These are phyloP conservation scores for Cenchrus purpureus DNA, from an alignment of 176 grass and related monocot genomes.

Conservation along the genomic window DNA sequence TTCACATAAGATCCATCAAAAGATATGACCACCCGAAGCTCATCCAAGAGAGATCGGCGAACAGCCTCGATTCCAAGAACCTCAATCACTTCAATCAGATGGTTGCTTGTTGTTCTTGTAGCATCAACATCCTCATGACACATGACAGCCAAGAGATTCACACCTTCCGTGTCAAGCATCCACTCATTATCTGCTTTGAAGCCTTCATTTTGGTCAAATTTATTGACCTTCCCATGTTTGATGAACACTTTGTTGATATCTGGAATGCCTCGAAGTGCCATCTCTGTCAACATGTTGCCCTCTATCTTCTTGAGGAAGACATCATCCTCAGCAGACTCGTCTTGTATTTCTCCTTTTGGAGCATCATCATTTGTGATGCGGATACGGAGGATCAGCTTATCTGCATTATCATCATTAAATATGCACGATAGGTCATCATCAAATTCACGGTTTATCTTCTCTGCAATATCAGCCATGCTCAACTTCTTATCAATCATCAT, in stretches of 20 bases:
- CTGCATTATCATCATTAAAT: constrained; percentile 99
- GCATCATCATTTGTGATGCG: constrained; percentile 97
- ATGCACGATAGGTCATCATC: constrained; percentile 95
- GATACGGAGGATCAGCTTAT: constrained; percentile 98
- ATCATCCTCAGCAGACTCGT: constrained; percentile 95
- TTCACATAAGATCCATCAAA: constrained; percentile 99
- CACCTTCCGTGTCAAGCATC: constrained; percentile 99
- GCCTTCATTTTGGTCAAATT: constrained; percentile 74
- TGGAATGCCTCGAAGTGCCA: constrained; percentile 97
- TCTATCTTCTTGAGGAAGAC: constrained; percentile 95
- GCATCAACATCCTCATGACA: constrained; percentile 97
- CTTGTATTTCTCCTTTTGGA: constrained; percentile 91
- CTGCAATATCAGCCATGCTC: constrained; percentile 97
- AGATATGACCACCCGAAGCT: constrained; percentile 95
- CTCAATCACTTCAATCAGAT: constrained; percentile 97
- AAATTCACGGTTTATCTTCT: constrained; percentile 97
- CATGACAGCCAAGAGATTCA: constrained; percentile 95
- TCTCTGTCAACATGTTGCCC: constrained; percentile 97
- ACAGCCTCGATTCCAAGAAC: constrained; percentile 98
- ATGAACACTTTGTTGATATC: constrained; percentile 99
- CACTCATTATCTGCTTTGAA: constrained; percentile 85
- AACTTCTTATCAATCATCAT: constrained; percentile 99
- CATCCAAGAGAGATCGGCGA: constrained; percentile 77
- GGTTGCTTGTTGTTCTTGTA: constrained; percentile 94
- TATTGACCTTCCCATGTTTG: constrained; percentile 76